Evolutionary conservation across 352 stramenopile species (phyloP), one percentile per base, ranked within the genome.

Genomic region (Phytopythium ostracodes): DNA sequence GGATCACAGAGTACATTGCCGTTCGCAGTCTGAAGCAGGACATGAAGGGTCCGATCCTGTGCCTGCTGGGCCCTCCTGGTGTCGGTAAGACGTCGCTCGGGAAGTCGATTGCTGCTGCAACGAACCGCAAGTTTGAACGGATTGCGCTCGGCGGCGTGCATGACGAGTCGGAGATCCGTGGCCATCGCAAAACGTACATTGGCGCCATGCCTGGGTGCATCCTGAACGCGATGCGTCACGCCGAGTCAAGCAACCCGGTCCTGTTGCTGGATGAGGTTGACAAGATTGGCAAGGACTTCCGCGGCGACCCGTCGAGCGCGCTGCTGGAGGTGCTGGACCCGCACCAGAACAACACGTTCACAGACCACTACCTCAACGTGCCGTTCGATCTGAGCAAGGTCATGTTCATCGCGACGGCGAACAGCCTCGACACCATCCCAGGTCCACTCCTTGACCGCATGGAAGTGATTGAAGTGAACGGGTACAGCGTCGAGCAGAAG

Each of bases 11-110:
- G 70, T 94, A 92, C 70, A 91, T 96, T 56, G 87, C 86, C 38
- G 83, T 95, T 20, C 81, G 84, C 7, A 91, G 77, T 24, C 75
- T 96, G 12, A 92, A 91, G 64, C 76, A 77, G 29, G 75, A 91
- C 62, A 89, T 92, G 78, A 89, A 90, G 60, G 89, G 89, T 3
- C 82, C 88, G 10, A 97, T 97, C 63, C 58, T 97, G 53, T 97
- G 89, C 65, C 79, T 97, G 17, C 75, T 96, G 11, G 88, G 89
- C 1, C 89, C 90, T 10, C 89, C 88, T 14, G 87, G 85, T 12
- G 86, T 94, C 20, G 87, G 85, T 18, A 96, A 96, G 62, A 96
- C 87, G 7, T 93, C 84, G 15, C 62, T 96, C 1, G 87, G 80
- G 27, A 88, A 89, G 60, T 93, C 84, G 12, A 89, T 96, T 60